Conservation (phyloP, 2,329 filamentous ascomycete species). For the Colletotrichum eremochloae region DNA sequence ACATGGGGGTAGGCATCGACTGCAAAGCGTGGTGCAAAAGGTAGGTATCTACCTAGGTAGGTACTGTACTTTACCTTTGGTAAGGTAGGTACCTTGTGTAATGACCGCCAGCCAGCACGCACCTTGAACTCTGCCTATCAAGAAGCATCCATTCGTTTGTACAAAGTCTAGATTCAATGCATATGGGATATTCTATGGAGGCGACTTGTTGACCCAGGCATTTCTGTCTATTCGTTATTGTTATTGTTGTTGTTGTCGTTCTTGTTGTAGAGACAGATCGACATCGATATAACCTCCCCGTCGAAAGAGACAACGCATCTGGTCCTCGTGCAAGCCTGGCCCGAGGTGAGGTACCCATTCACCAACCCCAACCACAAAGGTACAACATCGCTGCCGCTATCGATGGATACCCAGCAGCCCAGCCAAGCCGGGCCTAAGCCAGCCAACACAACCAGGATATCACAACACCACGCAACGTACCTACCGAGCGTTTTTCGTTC, state of each 20-base stretch:
- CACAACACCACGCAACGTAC: not conserved
- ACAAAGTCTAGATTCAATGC: not conserved
- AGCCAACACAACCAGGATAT: not conserved
- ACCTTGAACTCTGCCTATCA: not conserved
- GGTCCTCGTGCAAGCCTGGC: not conserved
- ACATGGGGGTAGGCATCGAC: not conserved
- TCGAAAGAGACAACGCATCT: not conserved
- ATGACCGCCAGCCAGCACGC: not conserved
- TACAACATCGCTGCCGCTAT: not conserved
- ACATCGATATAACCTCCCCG: not conserved
- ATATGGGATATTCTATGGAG: too few relatives aligned
- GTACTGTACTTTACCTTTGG: too few relatives aligned
- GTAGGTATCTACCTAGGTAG: not conserved
- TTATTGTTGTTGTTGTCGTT: not conserved
- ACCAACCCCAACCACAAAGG: not conserved
- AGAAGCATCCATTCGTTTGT: too few relatives aligned
- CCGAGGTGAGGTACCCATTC: not conserved
- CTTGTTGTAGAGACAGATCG: not conserved
- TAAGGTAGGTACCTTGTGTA: not conserved
- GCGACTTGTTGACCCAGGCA: too few relatives aligned
- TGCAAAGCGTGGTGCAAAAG: constrained; percentile 5
- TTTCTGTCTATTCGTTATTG: not conserved
- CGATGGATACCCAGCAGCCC: not conserved
- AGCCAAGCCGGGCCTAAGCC: not conserved
- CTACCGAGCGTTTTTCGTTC: not conserved